Evolutionary conservation across 2,329 filamentous ascomycete genomes (phyloP).

Genomic region (Orbilia blumenaviensis): DNA sequence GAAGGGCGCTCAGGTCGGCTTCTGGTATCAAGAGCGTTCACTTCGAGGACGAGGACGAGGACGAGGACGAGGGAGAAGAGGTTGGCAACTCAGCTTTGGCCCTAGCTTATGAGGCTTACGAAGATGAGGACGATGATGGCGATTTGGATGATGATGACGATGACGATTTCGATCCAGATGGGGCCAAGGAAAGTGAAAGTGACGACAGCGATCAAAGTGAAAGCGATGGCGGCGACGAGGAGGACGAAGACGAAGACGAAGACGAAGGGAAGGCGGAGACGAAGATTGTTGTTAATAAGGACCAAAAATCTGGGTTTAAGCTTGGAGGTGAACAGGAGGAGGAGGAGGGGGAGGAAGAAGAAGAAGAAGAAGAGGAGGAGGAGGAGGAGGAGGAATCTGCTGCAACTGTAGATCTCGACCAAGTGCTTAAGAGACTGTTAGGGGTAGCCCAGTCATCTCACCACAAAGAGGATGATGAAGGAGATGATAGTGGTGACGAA

Average conservation of each 20-base stretch:
- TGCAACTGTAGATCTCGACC: neutral
- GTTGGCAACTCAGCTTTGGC: slow-evolving; percentile 14
- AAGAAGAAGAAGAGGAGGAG: slow-evolving; percentile 13
- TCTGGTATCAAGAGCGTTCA: slow-evolving; percentile 34
- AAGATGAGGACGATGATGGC: slow-evolving; percentile 26
- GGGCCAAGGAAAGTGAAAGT: slow-evolving; percentile 33
- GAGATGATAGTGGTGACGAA: no score
- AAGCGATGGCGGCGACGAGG: neutral
- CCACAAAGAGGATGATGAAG: neutral
- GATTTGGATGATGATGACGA: slow-evolving; percentile 36
- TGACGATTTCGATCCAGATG: slow-evolving; percentile 45
- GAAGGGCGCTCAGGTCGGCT: slow-evolving; percentile 6
- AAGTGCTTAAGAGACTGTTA: neutral
- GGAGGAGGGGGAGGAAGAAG: slow-evolving; percentile 17
- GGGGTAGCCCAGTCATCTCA: neutral
- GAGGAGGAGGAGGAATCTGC: slow-evolving; percentile 14
- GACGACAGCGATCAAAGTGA: neutral
- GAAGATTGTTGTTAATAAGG: neutral
- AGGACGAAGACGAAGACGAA: slow-evolving; percentile 5
- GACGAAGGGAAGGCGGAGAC: slow-evolving; percentile 7
- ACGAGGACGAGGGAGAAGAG: neutral
- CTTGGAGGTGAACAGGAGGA: no score
- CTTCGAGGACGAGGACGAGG: slow-evolving; percentile 23
- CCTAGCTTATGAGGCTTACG: neutral
- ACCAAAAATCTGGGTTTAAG: neutral